Conservation (phyloP, 257 asterid genomes). For the Mitragyna speciosa region DNA sequence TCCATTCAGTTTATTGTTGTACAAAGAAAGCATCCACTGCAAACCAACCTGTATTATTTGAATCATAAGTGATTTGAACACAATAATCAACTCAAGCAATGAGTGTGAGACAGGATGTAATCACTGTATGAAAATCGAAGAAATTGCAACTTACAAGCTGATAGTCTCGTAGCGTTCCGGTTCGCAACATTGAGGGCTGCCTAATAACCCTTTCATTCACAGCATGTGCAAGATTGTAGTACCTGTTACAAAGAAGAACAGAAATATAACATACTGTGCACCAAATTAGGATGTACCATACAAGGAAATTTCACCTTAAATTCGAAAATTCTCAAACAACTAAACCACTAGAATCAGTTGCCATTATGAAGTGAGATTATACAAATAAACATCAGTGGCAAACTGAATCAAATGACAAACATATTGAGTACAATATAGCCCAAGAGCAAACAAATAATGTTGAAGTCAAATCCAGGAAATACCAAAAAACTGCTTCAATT, state of each 20-base stretch:
- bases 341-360: not conserved
- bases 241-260: conserved; percentile 47
- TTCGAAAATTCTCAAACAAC: not conserved
- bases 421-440: not conserved
- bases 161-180: conserved; percentile 94
- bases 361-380: conserved; percentile 7
- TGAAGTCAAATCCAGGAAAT: not conserved
- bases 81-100: conserved; percentile 19
- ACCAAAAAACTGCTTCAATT: not conserved
- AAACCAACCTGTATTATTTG: conserved; percentile 80
- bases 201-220: conserved; percentile 87
- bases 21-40: conserved; percentile 99
- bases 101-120: not conserved
- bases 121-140: conserved; percentile 12
- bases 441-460: not conserved
- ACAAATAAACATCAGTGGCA: conserved; percentile 7
- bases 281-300: conserved; percentile 19
- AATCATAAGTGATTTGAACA: conserved; percentile 22
- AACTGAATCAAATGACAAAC: not conserved
- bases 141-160: conserved; percentile 71
- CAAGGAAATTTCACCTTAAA: not conserved
- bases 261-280: not conserved
- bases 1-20: conserved; percentile 93
- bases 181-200: conserved; percentile 97
- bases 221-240: conserved; percentile 97